phyloP scores from a whole-genome alignment of 2,329 filamentous ascomycete genomes.

The Beauveria sp. region DNA sequence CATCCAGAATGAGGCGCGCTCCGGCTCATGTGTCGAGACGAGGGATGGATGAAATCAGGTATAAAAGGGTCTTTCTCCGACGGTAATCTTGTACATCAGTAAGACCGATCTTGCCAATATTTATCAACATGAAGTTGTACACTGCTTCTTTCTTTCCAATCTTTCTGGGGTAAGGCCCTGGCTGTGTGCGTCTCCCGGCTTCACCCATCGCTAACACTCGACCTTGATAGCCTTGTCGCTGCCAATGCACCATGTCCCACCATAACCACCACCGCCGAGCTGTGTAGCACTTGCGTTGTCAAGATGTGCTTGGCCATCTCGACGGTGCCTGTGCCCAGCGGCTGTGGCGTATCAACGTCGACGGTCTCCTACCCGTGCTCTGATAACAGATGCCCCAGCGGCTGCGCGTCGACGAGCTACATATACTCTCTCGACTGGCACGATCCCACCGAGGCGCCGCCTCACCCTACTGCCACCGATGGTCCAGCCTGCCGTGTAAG shows the following conservation, averaged over 20 bases:
- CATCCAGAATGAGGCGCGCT: not conserved
- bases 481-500: slow-evolving; percentile 4
- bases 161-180: not conserved
- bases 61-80: not conserved
- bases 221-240: not conserved
- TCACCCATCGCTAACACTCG: not conserved
- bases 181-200: not conserved
- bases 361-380: slow-evolving; percentile 19
- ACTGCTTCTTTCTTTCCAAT: not conserved
- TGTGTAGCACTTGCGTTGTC: slow-evolving; percentile 27
- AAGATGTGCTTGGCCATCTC: slow-evolving; percentile 22
- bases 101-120: not conserved
- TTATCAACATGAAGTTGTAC: not conserved
- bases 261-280: slow-evolving; percentile 23
- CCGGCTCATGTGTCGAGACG: not conserved
- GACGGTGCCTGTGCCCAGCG: slow-evolving; percentile 24
- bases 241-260: slow-evolving; percentile 23
- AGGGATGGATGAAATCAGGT: not conserved
- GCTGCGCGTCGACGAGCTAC: slow-evolving; percentile 20
- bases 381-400: slow-evolving; percentile 16
- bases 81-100: not conserved
- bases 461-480: slow-evolving; percentile 6
- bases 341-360: slow-evolving; percentile 24
- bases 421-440: slow-evolving; percentile 11
- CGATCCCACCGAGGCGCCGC: not conserved